Conservation (phyloP, 495 filamentous ascomycete species). For the Chaetomidium leptoderma region DNA sequence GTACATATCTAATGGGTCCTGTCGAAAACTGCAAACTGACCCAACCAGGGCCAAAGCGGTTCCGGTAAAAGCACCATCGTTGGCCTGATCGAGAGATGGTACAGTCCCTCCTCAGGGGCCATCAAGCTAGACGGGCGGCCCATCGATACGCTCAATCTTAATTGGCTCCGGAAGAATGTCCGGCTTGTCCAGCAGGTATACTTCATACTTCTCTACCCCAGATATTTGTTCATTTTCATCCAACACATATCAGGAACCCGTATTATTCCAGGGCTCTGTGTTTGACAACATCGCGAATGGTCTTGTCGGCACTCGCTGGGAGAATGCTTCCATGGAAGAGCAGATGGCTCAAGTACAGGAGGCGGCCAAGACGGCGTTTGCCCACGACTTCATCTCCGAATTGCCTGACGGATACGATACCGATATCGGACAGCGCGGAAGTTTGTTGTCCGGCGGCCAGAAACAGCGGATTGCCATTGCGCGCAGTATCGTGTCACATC, state of each 20-base stretch:
- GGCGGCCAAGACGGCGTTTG: constrained; percentile 53
- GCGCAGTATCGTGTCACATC: constrained; percentile 61
- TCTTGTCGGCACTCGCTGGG: constrained; percentile 54
- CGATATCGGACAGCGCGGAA: constrained; percentile 48
- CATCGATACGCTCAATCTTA: constrained; percentile 51
- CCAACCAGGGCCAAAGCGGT: constrained; percentile 27
- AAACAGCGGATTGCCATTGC: constrained; percentile 63
- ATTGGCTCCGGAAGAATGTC: constrained; percentile 62
- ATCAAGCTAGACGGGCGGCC: constrained; percentile 53
- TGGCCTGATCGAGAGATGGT: constrained; percentile 86
- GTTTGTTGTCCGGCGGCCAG: constrained; percentile 49
- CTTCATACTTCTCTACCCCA: neutral
- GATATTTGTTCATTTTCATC: neutral
- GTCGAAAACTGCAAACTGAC: neutral
- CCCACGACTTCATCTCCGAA: constrained; percentile 52
- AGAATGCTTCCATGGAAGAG: constrained; percentile 39
- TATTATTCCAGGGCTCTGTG: constrained; percentile 67
- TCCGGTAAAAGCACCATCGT: constrained; percentile 87
- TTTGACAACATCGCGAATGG: constrained; percentile 60
- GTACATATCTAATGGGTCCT: constrained; percentile 32
- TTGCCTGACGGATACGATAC: constrained; percentile 58
- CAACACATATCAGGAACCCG: constrained; percentile 53
- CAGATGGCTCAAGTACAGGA: constrained; percentile 51
- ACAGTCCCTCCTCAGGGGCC: constrained; percentile 55
- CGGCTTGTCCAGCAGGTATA: constrained; percentile 57